Base-by-base conservation (phyloP, 2,329 filamentous ascomycete genomes). In the Colletotrichum sublineola region DNA sequence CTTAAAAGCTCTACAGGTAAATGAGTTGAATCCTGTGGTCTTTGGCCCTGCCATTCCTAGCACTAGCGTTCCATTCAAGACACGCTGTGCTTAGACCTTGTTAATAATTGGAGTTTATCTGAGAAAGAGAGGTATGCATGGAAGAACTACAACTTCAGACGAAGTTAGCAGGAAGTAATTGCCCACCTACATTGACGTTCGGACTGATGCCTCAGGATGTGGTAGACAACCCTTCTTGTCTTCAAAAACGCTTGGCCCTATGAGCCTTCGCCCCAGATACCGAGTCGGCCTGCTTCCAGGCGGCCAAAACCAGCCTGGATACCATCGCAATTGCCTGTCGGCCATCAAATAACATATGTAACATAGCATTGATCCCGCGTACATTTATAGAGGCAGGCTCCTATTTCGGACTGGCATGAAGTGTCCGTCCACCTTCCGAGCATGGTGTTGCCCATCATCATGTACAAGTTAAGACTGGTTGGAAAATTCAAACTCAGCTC, bases 81-180 rank as follows among this genome's bases (percentile, higher is more conserved):
- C 9, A 0, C 24, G 24, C 44, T 64, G 38, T 48, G 60, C 66
- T 61, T 24, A 52, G 66, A 48, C 66, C 53, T 20, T 53, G 31
- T 36, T 24, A 56, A 55, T 36, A 60, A 24, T 24, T 24, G 24
- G 44, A 55, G 66, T 69, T 38, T 60, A 48, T 48, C 46, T 1
- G 68, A 64, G 9, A 15, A 4, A 31, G 58, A 63, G 57, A n/a
- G 29, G 20, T 38, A 15, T 69, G 66, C 44, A 29, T 50, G 60
- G 66, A 72, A 69, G 66, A 64, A 64, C 38, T 20, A 31, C 48
- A 60, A 61, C 18, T 58, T 63, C 31, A 64, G 53, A 64, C 33
- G 4, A 12, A 18, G 14, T 48, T 36, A 36, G 33, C 24, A 24
- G 1, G 24, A 1, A 24, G 33, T 36, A 36, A 1, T 8, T 44